Conservation (phyloP, 2,329 filamentous ascomycete species). For the Triangularia verruculosa region DNA sequence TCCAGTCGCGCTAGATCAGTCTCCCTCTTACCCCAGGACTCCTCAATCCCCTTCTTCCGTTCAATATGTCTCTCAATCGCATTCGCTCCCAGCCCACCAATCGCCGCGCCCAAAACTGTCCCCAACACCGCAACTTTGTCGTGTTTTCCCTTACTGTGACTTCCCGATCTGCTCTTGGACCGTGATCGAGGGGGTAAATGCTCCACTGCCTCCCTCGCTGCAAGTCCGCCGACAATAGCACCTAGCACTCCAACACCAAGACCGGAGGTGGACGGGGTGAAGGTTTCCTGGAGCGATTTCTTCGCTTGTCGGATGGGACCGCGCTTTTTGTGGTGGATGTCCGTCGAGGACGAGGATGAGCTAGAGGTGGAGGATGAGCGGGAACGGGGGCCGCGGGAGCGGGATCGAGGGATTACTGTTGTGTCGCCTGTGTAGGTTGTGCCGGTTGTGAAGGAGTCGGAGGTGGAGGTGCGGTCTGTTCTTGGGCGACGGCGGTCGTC, state of each 20-base stretch:
- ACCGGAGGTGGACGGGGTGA: conserved; percentile 47
- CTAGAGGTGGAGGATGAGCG: background rate
- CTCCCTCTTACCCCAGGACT: conserved; percentile 34
- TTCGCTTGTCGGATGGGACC: conserved; percentile 42
- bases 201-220: conserved; percentile 43
- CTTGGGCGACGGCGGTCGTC: conserved; percentile 1
- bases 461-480: background rate
- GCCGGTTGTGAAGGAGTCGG: background rate
- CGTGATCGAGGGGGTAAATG: background rate
- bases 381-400: background rate
- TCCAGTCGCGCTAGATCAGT: conserved; percentile 35
- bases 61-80: conserved; percentile 46
- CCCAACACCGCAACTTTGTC: conserved; percentile 42
- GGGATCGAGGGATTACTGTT: conserved; percentile 8
- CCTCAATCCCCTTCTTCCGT: conserved; percentile 35
- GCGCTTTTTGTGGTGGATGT: conserved; percentile 9
- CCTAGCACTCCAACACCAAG: conserved; percentile 52
- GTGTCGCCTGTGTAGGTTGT: conserved; percentile 1
- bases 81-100: conserved; percentile 54
- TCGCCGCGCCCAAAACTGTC: conserved; percentile 53
- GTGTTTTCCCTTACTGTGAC: conserved; percentile 34
- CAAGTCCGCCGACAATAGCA: conserved; percentile 52
- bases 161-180: conserved; percentile 24
- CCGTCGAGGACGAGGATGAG: background rate
- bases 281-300: conserved; percentile 43